phyloP scores from a whole-genome alignment of 2,329 filamentous ascomycete species.

The Lachnellula arida region DNA sequence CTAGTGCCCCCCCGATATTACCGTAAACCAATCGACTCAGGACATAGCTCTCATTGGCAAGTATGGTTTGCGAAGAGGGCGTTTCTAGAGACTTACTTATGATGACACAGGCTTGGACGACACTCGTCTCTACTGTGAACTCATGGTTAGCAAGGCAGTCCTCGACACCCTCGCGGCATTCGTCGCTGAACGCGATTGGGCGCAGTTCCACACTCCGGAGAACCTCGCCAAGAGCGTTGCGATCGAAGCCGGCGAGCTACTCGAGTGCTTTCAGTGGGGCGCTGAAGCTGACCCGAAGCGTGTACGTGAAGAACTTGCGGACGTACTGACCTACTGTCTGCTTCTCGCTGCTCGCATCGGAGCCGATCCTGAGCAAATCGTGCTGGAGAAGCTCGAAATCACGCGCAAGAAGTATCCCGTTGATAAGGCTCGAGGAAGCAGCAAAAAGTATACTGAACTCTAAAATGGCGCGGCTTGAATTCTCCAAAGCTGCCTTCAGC shows the following conservation, averaged over 20 bases:
- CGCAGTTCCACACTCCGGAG: conserved; percentile 9
- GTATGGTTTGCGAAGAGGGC: too few relatives aligned
- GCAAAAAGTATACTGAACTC: conserved; percentile 10
- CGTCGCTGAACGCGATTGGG: conserved; percentile 12
- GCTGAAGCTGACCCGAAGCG: conserved; percentile 6
- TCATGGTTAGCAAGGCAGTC: conserved; percentile 9
- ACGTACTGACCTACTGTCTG: conserved; percentile 11
- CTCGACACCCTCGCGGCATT: conserved; percentile 10
- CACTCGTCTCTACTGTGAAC: conserved; percentile 2
- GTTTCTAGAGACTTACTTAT: too few relatives aligned
- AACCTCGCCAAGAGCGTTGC: conserved; percentile 11
- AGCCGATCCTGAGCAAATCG: conserved; percentile 11
- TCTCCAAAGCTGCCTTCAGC: background rate
- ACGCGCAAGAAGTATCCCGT: conserved; percentile 13
- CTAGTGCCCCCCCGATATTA: too few relatives aligned
- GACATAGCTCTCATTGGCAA: too few relatives aligned
- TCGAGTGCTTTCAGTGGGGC: conserved; percentile 13
- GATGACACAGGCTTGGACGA: too few relatives aligned
- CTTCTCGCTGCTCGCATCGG: conserved; percentile 12
- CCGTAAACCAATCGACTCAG: too few relatives aligned
- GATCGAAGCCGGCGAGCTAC: conserved; percentile 10
- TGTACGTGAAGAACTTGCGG: conserved; percentile 10
- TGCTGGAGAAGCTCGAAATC: conserved; percentile 12
- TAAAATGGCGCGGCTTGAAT: conserved; percentile 4
- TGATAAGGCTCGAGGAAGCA: conserved; percentile 9